These are phyloP conservation scores for Lipomyces yamanashiensis DNA, from an alignment of 805 yeast genomes.

Conservation along the genomic window DNA sequence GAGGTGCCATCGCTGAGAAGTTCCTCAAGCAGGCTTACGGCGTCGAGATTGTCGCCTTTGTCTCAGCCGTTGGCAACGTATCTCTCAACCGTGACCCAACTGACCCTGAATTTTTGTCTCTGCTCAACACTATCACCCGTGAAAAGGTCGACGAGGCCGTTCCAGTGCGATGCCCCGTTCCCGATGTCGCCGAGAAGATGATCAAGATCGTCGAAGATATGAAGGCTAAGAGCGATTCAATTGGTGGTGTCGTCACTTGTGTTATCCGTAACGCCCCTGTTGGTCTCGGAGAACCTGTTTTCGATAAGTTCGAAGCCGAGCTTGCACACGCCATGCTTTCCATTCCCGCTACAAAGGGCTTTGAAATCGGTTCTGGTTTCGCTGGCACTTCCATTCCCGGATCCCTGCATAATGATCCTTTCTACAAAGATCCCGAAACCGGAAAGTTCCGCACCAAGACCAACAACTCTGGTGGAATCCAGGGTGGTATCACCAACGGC, in stretches of 20 bases:
- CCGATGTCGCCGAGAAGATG: conserved; percentile 73
- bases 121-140: conserved; percentile 78
- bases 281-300: conserved; percentile 98
- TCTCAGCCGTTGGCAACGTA: conserved; percentile 84
- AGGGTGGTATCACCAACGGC: conserved; percentile 97
- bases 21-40: conserved; percentile 72
- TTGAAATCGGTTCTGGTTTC: conserved; percentile 97
- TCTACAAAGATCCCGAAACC: conserved; percentile 61
- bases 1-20: conserved; percentile 98
- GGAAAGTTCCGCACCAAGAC: conserved; percentile 81
- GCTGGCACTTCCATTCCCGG: conserved; percentile 89
- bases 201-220: conserved; percentile 82
- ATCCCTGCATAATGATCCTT: conserved; percentile 90
- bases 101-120: conserved; percentile 61
- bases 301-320: conserved; percentile 93
- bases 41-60: conserved; percentile 96
- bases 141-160: conserved; percentile 85
- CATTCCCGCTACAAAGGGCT: conserved; percentile 97
- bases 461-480: conserved; percentile 95
- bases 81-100: conserved; percentile 71
- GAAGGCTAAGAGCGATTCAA: conserved; percentile 86
- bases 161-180: conserved; percentile 93
- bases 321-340: conserved; percentile 98
- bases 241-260: conserved; percentile 98
- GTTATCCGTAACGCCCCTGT: conserved; percentile 91